Conservation (phyloP, 1,284 basidiomycete species). For the Lentinula novae-zelandiae region DNA sequence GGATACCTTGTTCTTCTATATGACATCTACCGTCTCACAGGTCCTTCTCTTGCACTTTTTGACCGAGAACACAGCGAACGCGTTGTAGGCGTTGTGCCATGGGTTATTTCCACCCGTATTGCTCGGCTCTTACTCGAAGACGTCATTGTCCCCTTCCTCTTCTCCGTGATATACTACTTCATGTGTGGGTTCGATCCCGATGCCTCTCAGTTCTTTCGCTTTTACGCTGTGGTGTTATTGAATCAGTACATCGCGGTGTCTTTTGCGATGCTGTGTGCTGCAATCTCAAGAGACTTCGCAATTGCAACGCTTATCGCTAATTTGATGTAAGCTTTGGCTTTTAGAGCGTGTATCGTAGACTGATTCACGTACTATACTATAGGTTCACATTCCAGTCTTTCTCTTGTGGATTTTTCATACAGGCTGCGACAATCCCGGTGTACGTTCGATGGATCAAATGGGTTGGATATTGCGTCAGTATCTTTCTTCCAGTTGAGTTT, state of each 20-base stretch:
- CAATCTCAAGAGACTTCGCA: constrained; percentile 26
- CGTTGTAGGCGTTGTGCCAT: constrained; percentile 12
- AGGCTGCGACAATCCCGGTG: constrained; percentile 29
- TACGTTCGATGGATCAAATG: constrained; percentile 39
- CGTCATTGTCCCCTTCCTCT: constrained; percentile 17
- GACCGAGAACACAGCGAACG: constrained; percentile 43
- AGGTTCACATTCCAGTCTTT: constrained; percentile 25
- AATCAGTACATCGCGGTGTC: constrained; percentile 36
- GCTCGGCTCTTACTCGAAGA: constrained; percentile 15
- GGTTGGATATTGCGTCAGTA: constrained; percentile 15
- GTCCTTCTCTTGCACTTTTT: constrained; percentile 34
- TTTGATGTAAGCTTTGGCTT: constrained; percentile 15
- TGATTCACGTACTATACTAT: no score
- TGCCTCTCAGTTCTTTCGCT: constrained; percentile 29
- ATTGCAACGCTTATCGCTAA: constrained; percentile 18
- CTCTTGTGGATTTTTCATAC: constrained; percentile 27
- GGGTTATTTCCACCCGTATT: constrained; percentile 13
- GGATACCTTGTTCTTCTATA: constrained; percentile 17
- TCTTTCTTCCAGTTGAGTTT: not conserved
- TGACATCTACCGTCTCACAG: constrained; percentile 16
- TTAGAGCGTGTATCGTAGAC: not conserved
- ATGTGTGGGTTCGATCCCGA: constrained; percentile 12
- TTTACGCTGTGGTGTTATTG: constrained; percentile 32
- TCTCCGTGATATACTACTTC: constrained; percentile 16
- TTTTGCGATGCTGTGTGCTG: constrained; percentile 32